phyloP scores from a whole-genome alignment of 2,329 filamentous ascomycete genomes.

The Fusarium sambucinum region DNA sequence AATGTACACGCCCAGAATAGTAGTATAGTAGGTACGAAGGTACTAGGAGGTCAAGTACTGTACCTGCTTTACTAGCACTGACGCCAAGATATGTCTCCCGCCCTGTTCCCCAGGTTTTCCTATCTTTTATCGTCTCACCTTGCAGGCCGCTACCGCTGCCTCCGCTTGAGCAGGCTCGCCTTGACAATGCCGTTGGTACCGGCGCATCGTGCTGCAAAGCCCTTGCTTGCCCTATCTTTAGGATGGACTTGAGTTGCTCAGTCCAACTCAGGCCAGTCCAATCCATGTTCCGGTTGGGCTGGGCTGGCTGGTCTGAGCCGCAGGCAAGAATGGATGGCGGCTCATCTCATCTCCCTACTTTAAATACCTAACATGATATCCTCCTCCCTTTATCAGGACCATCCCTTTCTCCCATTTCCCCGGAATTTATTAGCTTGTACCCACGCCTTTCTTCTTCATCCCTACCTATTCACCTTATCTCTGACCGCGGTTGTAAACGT shows the following conservation, averaged over 20 bases:
- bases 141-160: slow-evolving; percentile 24
- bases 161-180: slow-evolving; percentile 27
- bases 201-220: slow-evolving; percentile 23
- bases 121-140: slow-evolving; percentile 37
- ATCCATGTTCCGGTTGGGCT: slow-evolving; percentile 22
- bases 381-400: slow-evolving; percentile 27
- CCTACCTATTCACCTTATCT: not conserved
- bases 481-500: not conserved
- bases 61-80: slow-evolving; percentile 44
- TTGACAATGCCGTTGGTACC: slow-evolving; percentile 39
- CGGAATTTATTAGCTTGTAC: slow-evolving; percentile 16
- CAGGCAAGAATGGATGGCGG: slow-evolving; percentile 8
- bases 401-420: slow-evolving; percentile 29
- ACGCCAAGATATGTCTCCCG: slow-evolving; percentile 44
- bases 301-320: slow-evolving; percentile 25
- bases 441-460: slow-evolving; percentile 15
- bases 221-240: slow-evolving; percentile 41
- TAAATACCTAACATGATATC: slow-evolving; percentile 29
- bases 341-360: slow-evolving; percentile 36
- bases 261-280: not conserved
- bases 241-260: slow-evolving; percentile 23
- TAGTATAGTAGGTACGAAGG: not conserved
- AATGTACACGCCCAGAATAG: not conserved
- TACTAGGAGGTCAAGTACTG: slow-evolving; percentile 3
- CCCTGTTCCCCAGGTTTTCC: slow-evolving; percentile 48